A percentile compares a stretch with the other conserved stretches of the same genome.
Conservation (phyloP, 2,329 filamentous ascomycete genomes). For the Xylogone sp. region DNA sequence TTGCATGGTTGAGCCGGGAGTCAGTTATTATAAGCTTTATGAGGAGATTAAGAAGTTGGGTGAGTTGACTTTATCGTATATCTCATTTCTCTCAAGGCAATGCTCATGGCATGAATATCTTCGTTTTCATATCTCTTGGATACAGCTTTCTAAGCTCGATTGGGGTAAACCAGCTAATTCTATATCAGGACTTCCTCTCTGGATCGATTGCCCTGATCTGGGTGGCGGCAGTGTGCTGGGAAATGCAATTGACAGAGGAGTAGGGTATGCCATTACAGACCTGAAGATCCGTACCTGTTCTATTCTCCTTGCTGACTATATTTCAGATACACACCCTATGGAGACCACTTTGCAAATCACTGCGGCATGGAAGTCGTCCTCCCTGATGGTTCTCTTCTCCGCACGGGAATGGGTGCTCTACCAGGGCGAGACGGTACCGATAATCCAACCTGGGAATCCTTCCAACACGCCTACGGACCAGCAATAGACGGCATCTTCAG, state of each 20-base stretch:
- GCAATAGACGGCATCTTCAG: conserved; percentile 43
- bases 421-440: conserved; percentile 30
- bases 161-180: no score
- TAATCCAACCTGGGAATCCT: conserved; percentile 35
- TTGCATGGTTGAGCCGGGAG: conserved; percentile 51
- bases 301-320: background rate
- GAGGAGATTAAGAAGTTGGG: conserved; percentile 37
- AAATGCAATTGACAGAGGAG: conserved; percentile 40
- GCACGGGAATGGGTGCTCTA: conserved; percentile 44
- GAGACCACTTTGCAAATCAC: conserved; percentile 36
- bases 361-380: conserved; percentile 41
- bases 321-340: conserved; percentile 37
- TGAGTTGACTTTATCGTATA: background rate
- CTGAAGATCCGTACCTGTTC: background rate
- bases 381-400: conserved; percentile 38
- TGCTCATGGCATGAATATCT: no score
- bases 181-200: conserved; percentile 14
- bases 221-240: conserved; percentile 40
- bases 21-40: conserved; percentile 47
- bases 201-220: conserved; percentile 23
- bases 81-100: background rate
- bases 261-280: conserved; percentile 28
- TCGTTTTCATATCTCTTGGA: no score
- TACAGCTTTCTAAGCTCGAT: no score
- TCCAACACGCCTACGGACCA: conserved; percentile 36